A percentile compares a stretch with the other conserved stretches of the same genome.
phyloP scores from a whole-genome alignment of 331 rosid species.

The Telfairia occidentalis region DNA sequence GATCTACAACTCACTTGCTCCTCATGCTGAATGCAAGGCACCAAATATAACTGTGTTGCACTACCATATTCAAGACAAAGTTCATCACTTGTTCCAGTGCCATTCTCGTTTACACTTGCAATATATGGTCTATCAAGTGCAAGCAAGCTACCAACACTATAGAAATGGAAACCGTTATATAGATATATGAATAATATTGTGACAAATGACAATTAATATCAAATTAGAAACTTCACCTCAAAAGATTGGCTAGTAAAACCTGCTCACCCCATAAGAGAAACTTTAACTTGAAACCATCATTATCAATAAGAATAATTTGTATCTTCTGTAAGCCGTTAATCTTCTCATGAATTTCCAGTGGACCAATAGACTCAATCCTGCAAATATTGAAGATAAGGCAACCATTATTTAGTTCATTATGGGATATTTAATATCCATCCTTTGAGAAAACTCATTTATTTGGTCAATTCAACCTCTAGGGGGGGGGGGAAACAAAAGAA shows the following conservation, averaged over 20 bases:
- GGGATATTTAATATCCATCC: neutral
- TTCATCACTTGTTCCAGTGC: conserved; percentile 31
- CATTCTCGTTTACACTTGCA: conserved; percentile 38
- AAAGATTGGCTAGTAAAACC: conserved; percentile 65
- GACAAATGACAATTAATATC: neutral
- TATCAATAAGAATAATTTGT: conserved; percentile 65
- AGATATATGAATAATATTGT: neutral
- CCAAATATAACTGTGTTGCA: conserved; percentile 76
- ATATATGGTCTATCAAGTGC: conserved; percentile 76
- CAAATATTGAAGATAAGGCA: neutral
- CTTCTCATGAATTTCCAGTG: conserved; percentile 43
- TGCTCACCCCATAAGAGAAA: conserved; percentile 88
- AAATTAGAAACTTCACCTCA: conserved; percentile 44
- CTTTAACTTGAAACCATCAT: conserved; percentile 41
- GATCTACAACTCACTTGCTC: conserved; percentile 55
- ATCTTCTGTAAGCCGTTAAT: conserved; percentile 37
- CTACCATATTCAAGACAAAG: conserved; percentile 84
- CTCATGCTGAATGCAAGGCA: conserved; percentile 71
- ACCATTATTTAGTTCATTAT: neutral
- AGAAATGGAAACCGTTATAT: neutral
- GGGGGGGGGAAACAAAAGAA: neutral
- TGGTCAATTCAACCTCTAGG: neutral
- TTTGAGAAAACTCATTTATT: neutral
- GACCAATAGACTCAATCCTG: conserved; percentile 71
- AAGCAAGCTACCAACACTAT: conserved; percentile 80